These are phyloP conservation scores for Trichoderma sp. DNA, from an alignment of 2,329 filamentous ascomycete species.

Conservation along the genomic window DNA sequence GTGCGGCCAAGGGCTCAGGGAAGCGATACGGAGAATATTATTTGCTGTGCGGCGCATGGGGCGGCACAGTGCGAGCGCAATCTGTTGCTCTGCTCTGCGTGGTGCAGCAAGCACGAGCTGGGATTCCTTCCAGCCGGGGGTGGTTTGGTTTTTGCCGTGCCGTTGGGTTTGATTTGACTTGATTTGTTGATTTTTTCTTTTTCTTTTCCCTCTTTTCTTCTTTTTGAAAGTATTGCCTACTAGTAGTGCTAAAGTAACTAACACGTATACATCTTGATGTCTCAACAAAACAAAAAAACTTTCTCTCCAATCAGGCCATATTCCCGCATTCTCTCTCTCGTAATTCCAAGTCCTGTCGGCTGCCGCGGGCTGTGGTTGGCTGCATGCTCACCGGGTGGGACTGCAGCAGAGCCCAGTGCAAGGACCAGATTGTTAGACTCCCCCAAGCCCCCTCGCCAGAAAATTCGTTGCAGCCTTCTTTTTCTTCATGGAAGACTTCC, in stretches of 20 bases:
- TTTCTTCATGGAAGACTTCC: conserved; percentile 23
- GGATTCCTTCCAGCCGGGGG: not conserved
- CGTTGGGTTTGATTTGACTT: not conserved
- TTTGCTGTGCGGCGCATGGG: conserved; percentile 1
- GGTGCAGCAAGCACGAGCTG: not conserved
- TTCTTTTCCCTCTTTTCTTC: not conserved
- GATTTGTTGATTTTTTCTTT: not conserved
- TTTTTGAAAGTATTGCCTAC: not conserved
- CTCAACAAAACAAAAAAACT: no score
- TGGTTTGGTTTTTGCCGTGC: not conserved
- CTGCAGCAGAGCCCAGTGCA: not conserved
- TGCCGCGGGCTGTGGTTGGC: conserved; percentile 3
- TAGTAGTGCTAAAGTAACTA: not conserved
- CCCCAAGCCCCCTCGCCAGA: not conserved
- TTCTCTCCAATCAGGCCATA: no score
- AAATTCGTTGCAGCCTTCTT: conserved; percentile 23
- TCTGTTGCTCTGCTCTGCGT: not conserved
- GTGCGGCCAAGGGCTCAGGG: not conserved
- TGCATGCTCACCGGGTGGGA: not conserved
- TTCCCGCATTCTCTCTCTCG: no score
- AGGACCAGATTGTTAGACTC: not conserved
- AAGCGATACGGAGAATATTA: conserved; percentile 11
- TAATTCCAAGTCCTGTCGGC: not conserved
- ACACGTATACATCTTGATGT: not conserved
- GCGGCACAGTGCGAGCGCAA: conserved; percentile 18